Base-by-base conservation (phyloP, 108 stramenopile genomes). In the Skeletonema tropicum region DNA sequence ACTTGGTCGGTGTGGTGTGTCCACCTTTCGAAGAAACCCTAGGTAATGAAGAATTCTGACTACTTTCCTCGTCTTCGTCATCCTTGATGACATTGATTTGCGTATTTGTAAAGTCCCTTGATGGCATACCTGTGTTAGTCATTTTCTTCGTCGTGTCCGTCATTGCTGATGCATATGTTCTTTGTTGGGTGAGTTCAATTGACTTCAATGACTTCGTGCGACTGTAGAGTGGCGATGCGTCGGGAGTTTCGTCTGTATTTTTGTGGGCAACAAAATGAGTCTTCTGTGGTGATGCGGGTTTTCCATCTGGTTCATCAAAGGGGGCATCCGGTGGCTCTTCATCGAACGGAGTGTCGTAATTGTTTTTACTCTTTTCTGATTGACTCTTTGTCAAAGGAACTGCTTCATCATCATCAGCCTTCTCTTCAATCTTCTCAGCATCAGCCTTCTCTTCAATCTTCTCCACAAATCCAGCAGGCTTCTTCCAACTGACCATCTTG, bases 401-500 rank as follows among this genome's bases (percentile, higher is more conserved):
- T 19, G 32, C 29, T n/a, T 49, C 39, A 15, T 57, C 35, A 17
- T 71, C 57, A n/a, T 13, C 39, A n/a, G n/a, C n/a, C 13, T 25
- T 52, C 42, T 60, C 64, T 12, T 46, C n/a, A 39, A 21, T 17
- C 57, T 60, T 77, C 64, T 10, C 15, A n/a, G n/a, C n/a, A n/a
- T n/a, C n/a, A n/a, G n/a, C n/a, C 13, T 25, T 52, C 42, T 60
- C 64, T 12, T 46, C n/a, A 39, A 21, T 17, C 57, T 60, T 77
- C 64, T 11, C n/a, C 46, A 6, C 64, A 38, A 86, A 64, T 48
- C 83, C 86, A 17, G 82, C 66, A 1, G 92, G 92, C 73, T 88
- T 91, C n/a, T 60, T 66, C 92, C 92, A 93, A 10, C 80, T 83
- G 12, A 89, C 87, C 39, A 79, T 73, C 42, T 90, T 82, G 14